phyloP scores from a whole-genome alignment of 768 basidiomycete genomes.

The Amanita inopinata region DNA sequence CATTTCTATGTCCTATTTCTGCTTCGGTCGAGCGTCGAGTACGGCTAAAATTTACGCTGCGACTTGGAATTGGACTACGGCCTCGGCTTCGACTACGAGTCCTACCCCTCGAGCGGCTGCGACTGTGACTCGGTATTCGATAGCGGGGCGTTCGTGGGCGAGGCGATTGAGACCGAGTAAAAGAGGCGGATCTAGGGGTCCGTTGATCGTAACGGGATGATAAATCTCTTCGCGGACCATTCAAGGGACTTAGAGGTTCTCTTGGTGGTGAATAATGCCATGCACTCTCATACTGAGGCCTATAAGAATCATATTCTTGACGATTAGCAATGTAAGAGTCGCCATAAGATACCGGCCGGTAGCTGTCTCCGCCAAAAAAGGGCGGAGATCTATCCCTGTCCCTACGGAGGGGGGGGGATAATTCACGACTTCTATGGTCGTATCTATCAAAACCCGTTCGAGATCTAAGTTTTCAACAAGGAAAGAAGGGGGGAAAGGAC shows the following conservation, averaged over 20 bases:
- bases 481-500: neutral
- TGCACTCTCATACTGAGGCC: slow-evolving; percentile 34
- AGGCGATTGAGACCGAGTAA: slow-evolving; percentile 14
- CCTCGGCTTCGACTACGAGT: neutral
- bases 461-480: neutral
- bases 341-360: slow-evolving; percentile 37
- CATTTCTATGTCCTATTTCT: slow-evolving; percentile 21
- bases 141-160: slow-evolving; percentile 1
- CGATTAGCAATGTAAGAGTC: slow-evolving; percentile 27
- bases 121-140: slow-evolving; percentile 1
- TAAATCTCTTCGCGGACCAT: neutral
- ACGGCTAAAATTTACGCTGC: neutral
- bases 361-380: slow-evolving; percentile 32
- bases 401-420: neutral
- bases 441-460: neutral
- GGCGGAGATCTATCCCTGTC: neutral
- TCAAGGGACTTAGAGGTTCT: slow-evolving; percentile 13
- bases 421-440: neutral
- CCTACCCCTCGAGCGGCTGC: neutral
- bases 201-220: slow-evolving; percentile 12
- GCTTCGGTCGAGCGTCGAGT: slow-evolving; percentile 13
- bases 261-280: slow-evolving; percentile 18
- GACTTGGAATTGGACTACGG: neutral
- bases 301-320: slow-evolving; percentile 38
- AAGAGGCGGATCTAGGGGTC: slow-evolving; percentile 16